A percentile compares a stretch with the other conserved stretches of the same genome.
Evolutionary conservation across 164 flowering plant genomes (phyloP).

Genomic region (Protea cynaroides): DNA sequence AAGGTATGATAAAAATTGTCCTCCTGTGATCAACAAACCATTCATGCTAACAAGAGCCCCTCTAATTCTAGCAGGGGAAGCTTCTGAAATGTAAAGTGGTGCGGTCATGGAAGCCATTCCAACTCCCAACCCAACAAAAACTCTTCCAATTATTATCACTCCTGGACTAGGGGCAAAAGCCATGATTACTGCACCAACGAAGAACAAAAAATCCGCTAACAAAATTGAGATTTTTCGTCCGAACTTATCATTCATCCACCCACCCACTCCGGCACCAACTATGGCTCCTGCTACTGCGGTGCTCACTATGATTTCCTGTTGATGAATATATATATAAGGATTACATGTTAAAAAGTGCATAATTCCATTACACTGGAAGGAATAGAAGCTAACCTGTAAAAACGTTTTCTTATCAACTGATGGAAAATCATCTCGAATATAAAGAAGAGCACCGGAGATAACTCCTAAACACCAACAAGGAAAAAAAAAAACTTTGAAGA

Average conservation of each 20-base stretch:
- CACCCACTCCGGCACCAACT: conserved; percentile 88
- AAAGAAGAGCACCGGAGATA: conserved; percentile 88
- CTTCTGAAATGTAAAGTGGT: conserved; percentile 84
- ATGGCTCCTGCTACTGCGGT: conserved; percentile 97
- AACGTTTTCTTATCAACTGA: conserved; percentile 53
- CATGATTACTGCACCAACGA: conserved; percentile 73
- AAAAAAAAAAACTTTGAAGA: no score
- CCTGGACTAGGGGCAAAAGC: conserved; percentile 56
- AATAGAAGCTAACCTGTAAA: conserved; percentile 38
- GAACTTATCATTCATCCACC: conserved; percentile 60
- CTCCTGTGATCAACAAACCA: conserved; percentile 77
- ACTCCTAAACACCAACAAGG: conserved; percentile 43
- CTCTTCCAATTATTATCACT: conserved; percentile 63
- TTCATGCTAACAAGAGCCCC: conserved; percentile 89
- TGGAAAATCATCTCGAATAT: conserved; percentile 73
- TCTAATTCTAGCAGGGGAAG: conserved; percentile 79
- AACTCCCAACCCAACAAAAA: conserved; percentile 77
- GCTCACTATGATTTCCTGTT: conserved; percentile 84
- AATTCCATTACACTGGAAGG: neutral
- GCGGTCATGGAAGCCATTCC: conserved; percentile 96
- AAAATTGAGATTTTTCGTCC: conserved; percentile 62
- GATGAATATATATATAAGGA: neutral
- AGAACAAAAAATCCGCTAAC: conserved; percentile 68
- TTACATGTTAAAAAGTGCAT: neutral
- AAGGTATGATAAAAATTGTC: conserved; percentile 73